Evolutionary conservation across 495 filamentous ascomycete genomes (phyloP), one percentile per base, ranked within the genome.

Genomic region (Penicillium roqueforti): DNA sequence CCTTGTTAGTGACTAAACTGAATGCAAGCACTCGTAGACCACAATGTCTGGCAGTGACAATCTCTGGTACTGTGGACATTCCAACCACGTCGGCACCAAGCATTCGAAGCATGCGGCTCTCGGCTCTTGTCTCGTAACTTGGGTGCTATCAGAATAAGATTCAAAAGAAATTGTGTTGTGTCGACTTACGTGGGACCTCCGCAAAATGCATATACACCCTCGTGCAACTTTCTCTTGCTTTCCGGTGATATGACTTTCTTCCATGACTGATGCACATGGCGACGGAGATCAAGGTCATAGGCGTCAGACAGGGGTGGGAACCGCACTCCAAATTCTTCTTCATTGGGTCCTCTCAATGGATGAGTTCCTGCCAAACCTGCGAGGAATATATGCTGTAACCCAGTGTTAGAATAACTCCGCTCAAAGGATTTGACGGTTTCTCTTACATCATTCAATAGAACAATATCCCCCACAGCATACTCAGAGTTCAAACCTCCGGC

Each of bases 61-160:
- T 84, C 62, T 91, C 87, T 10, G 87, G 87, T 14, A 90, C 84
- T 6, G 87, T 89, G 16, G 84, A 87, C 87, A 91, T 90, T 8
- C 87, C 87, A 3, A 90, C 87, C 16, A 89, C 67, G 66, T 91
- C 87, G 23, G 85, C 87, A 7, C 86, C 87, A 13, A 88, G 65
- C 31, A 65, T 70, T 25, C 75, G 76, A 53, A 91, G 76, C 80
- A 91, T 83, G 18, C 87, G 80, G 57, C 87, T 89, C 64, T 91
- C 87, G 11, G 87, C 85, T 55, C 87, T 76, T 1, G 87, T 91
- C 61, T 91, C 87, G 67, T 88, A 88, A 47, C 83, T 87, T 32
- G 38, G 38, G 8, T 16, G 9, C 26, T 20, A 59, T 47, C 23
- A 56, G 49, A 14, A 50, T 47, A n/a, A 32, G 48, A 23, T 37